Conservation (phyloP, 1,139 yeast species). For the Candida sanyaensis region DNA sequence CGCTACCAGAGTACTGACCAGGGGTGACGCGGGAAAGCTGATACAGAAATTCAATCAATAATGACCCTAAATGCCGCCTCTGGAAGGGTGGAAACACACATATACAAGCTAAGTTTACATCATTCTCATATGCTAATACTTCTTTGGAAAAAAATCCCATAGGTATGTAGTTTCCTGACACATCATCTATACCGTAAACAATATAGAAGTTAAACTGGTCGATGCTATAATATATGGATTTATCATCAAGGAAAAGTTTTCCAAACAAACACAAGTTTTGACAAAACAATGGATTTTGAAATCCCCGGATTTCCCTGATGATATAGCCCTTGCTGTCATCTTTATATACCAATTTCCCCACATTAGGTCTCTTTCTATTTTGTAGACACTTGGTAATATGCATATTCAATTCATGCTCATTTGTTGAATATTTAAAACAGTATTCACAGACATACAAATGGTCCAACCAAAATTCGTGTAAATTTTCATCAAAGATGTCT, state of each 20-base stretch:
- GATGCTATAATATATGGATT: constrained; percentile 79
- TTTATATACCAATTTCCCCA: constrained; percentile 72
- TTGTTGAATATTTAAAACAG: constrained; percentile 78
- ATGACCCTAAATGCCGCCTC: constrained; percentile 71
- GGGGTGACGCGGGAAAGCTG: constrained; percentile 57
- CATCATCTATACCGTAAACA: constrained; percentile 50
- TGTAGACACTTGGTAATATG: constrained; percentile 51
- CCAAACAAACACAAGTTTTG: constrained; percentile 86
- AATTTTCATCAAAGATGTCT: constrained; percentile 8
- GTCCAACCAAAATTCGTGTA: constrained; percentile 51
- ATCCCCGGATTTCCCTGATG: constrained; percentile 70
- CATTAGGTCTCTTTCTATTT: constrained; percentile 32
- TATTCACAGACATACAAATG: constrained; percentile 70
- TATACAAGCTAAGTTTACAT: constrained; percentile 84
- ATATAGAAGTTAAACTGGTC: constrained; percentile 81
- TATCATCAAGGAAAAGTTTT: constrained; percentile 86
- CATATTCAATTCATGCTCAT: constrained; percentile 30
- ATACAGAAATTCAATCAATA: constrained; percentile 82
- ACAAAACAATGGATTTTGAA: constrained; percentile 62
- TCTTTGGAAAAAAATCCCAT: constrained; percentile 96
- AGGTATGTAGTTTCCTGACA: constrained; percentile 40
- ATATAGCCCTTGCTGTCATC: constrained; percentile 49
- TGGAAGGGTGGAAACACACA: constrained; percentile 93
- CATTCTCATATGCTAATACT: constrained; percentile 75
- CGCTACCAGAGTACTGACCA: constrained; percentile 64